Base-by-base conservation (phyloP, 169 alveolate genomes). In the Eimeria sp. region DNA sequence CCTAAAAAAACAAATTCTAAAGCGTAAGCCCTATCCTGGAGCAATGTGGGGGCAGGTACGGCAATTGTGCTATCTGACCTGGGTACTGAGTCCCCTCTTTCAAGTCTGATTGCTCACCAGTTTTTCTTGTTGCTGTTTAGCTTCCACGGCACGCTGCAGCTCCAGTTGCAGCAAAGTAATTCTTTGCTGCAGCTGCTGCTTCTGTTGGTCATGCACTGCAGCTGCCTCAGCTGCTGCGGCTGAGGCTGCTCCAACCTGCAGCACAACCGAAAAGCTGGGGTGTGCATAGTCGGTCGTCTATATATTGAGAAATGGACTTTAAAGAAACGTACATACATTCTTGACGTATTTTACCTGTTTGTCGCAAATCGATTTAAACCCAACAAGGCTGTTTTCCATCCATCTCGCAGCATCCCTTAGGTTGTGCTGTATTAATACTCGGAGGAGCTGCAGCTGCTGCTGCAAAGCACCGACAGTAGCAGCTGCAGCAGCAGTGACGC, bases 381-480 rank as follows among this genome's bases (percentile, higher is more conserved):
- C 54, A 43, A 54, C 11, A 4, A 82, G 90, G 74, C 90, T 82
- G 90, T 16, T 58, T 54, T 82, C 90, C 71, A 82, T 82, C 90
- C 90, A 82, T 16, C 25, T 82, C 43, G 90, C 90, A 54, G 90
- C 90, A 56, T 82, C 90, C 56, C 74, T 46, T 54, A 82, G 23
- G 71, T 56, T 82, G 43, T 82, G 90, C 71, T 82, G 68, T 20
- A 82, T 56, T 58, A 54, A 20, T 10, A 56, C 74, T 43, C 77
- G 80, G 93, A 85, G 82, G n/a, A 85, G 62, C 56, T 64, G 82
- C n/a, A 58, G 93, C 93, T 85, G 93, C 66, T 85, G 93, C 93
- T 64, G 77, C 77, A 85, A 23, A 64, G 60, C 80, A 18, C 64
- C 62, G 37, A 85, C 93, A 43, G 60, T 82, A 54, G 60, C 78